Evolutionary conservation across 805 yeast species (phyloP), one percentile per base, ranked within the genome.

Genomic region (baker's yeast (Saccharomyces cerevisiae)): DNA sequence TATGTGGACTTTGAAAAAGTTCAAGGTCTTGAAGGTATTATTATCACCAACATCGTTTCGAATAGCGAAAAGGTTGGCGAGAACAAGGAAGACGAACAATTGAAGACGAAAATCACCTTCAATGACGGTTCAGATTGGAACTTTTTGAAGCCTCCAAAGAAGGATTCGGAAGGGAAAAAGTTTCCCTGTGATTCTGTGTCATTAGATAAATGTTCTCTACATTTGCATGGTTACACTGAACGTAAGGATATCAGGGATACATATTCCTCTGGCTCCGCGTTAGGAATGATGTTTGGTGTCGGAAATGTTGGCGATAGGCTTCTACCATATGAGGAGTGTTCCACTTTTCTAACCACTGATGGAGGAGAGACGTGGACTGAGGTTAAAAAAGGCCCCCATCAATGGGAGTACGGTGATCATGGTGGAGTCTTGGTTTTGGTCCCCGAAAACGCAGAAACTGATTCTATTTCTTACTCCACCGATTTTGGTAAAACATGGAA

Each of bases 321-420:
- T 52, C 72, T 70, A 4, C 70, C 79, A 9, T 58, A 68, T 46
- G 74, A 77, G 2, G 80, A 83, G 49, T 78, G 85, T 0, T 75
- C 85, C 1, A 88, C 97, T 0, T 94, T 80, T 65, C 70, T 94
- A 56, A 83, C 96, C 2, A 75, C 79, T n/a, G 98, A 94, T 71
- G 99, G 94, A 1, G 99, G 99, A 54, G 72, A n/a, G n/a, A n/a
- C n/a, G n/a, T n/a, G n/a, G n/a, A n/a, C n/a, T n/a, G n/a, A n/a
- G n/a, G n/a, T n/a, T 29, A 76, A 72, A 55, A 81, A 85, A 56
- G 95, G 95, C 2, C 78, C 82, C 1, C 79, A 81, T 61, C 85
- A 86, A 80, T 94, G 98, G 98, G 98, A 91, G 70, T 94, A 77
- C 69, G 98, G 98, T 58, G 99, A 94, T 69, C 87, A 89, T 59